Percentiles rank a stretch among this genome's conserved stretches.
Evolutionary conservation across 768 basidiomycete genomes (phyloP).

Genomic region (Suillus americanus): DNA sequence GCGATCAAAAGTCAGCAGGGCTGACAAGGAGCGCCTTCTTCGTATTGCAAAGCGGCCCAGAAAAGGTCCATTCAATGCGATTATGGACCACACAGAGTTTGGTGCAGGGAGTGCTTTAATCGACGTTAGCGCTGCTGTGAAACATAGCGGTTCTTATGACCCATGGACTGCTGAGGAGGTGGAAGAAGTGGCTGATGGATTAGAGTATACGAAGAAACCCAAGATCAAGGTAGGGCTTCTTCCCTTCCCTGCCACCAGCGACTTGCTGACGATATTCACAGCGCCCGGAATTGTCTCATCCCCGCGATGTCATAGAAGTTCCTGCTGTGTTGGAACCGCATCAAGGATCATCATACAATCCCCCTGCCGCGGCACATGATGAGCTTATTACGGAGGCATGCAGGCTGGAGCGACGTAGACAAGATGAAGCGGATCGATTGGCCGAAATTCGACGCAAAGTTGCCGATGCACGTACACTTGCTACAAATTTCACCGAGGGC

Average conservation of each 20-base stretch:
- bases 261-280: conserved; percentile 21
- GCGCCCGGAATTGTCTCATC: conserved; percentile 49
- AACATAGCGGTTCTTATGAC: conserved; percentile 65
- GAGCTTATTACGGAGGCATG: conserved; percentile 69
- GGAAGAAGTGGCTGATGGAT: conserved; percentile 42
- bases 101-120: conserved; percentile 64
- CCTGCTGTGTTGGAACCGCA: conserved; percentile 74
- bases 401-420: conserved; percentile 58
- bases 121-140: conserved; percentile 68
- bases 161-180: conserved; percentile 50
- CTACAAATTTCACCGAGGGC: conserved; percentile 31
- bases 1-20: conserved; percentile 45
- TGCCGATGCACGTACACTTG: conserved; percentile 41
- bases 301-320: conserved; percentile 53
- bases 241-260: neutral
- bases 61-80: conserved; percentile 70
- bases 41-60: conserved; percentile 73
- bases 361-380: conserved; percentile 68
- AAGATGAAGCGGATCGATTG: conserved; percentile 53
- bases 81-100: conserved; percentile 67
- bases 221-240: conserved; percentile 50
- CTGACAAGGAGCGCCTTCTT: conserved; percentile 74
- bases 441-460: conserved; percentile 56
- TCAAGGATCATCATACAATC: conserved; percentile 89
- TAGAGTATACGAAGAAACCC: conserved; percentile 36